Base-by-base conservation (phyloP, 2,329 filamentous ascomycete genomes). In the Chalaropsis thielavioides region DNA sequence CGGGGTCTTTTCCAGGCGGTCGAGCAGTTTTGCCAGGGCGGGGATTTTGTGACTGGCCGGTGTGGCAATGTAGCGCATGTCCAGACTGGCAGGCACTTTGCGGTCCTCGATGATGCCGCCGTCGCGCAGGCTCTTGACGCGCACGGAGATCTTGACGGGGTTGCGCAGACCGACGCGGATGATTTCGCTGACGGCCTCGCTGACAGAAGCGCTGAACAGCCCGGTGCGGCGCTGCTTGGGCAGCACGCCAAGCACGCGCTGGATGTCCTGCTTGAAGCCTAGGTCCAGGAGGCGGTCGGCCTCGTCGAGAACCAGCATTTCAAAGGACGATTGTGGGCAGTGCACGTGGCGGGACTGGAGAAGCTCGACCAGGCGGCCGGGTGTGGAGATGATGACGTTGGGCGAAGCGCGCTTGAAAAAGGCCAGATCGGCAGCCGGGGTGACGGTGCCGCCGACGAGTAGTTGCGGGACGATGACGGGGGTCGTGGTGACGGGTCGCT, bases 191-290 rank as follows among this genome's bases (percentile, higher is more conserved):
- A 99, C 89, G 1, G 94, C 94, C 72, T 97, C 94, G 70, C 88
- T 94, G n/a, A 99, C 89, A 71, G 89, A 95, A 13, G 94, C 94
- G 71, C 90, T 96, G 76, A 97, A 99, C 0, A 99, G 78, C 0
- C 94, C 94, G 0, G 94, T 99, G 61, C 94, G 83, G 62, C 94
- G 81, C 73, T 99, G 94, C 72, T 99, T 99, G 0, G 94, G 94
- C 5, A 99, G 77, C 17, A 88, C 83, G 0, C 84, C 83, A 24
- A 99, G 77, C 49, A 97, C 96, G 64, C 85, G 89, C 70, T 94
- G 90, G 35, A 99, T 76, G 69, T 96, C 91, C 65, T 89, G 86
- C 74, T 95, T 94, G 76, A 99, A 97, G 5, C 95, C 94, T 24
- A 97, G 81, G 75, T 99, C 94, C 11, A 99, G 79, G 31, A 99